Percentiles rank a stretch among this genome's conserved stretches.
Evolutionary conservation across 129 eudicot genomes (phyloP).

Genomic region (Daucus carota): DNA sequence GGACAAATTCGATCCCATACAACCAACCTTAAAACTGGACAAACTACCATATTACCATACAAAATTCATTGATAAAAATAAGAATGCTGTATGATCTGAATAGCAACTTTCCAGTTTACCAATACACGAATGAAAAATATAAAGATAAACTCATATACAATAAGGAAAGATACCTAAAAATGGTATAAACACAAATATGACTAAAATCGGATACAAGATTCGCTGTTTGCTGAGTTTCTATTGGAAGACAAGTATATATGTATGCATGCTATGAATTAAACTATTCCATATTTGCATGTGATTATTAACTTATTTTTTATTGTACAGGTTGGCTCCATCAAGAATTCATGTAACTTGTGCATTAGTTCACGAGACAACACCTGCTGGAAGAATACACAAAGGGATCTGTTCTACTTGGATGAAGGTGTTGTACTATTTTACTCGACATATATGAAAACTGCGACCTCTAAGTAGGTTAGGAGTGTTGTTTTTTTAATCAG

Average conservation of each 20-base stretch:
- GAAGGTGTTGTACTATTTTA: constrained; percentile 42
- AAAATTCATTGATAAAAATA: no score
- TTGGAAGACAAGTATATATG: neutral
- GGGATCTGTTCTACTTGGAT: constrained; percentile 90
- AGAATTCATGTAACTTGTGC: constrained; percentile 83
- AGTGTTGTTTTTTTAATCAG: neutral
- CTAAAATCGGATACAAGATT: neutral
- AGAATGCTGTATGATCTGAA: no score
- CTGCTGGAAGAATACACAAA: constrained; percentile 66
- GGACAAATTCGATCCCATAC: no score
- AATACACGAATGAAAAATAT: no score
- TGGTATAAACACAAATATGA: neutral
- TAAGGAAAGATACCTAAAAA: no score
- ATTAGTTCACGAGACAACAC: constrained; percentile 58
- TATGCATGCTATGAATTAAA: neutral
- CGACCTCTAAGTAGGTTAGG: constrained; percentile 27
- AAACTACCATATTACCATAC: no score
- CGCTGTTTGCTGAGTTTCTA: neutral
- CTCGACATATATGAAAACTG: constrained; percentile 23
- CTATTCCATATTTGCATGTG: neutral
- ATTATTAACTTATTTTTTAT: neutral
- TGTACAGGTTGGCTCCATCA: constrained; percentile 54
- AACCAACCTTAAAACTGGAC: no score
- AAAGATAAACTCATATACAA: no score
- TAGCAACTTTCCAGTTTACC: no score